Conservation (phyloP, 169 alveolate species). For the Besnoitia besnoiti region DNA sequence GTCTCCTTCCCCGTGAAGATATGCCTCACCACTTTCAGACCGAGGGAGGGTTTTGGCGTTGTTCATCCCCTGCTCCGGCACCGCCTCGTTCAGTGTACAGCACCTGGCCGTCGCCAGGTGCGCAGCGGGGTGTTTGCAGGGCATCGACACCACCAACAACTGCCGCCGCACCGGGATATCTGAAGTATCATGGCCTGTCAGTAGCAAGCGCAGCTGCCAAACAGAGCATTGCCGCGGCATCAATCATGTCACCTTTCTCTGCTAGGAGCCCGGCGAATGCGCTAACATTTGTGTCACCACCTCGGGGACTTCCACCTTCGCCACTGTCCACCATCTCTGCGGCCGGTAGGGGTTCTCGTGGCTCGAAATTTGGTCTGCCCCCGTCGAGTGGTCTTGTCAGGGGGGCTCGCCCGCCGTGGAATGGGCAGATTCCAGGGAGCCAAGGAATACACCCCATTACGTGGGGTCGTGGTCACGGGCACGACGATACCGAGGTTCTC, state of each 20-base stretch:
- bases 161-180: not conserved
- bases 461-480: not conserved
- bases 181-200: constrained; percentile 14
- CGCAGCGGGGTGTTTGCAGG: too few species aligned
- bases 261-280: not conserved
- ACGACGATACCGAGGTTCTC: constrained; percentile 3
- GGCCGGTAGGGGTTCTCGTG: too few species aligned
- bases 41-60: not conserved
- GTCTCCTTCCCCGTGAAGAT: not conserved
- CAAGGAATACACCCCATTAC: not conserved
- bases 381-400: not conserved
- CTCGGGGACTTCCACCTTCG: not conserved
- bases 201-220: not conserved
- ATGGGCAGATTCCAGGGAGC: not conserved
- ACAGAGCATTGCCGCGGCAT: constrained; percentile 10
- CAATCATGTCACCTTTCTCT: constrained; percentile 22
- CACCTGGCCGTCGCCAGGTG: not conserved
- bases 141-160: not conserved
- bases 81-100: not conserved
- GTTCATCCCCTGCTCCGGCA: not conserved
- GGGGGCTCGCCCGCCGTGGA: not conserved
- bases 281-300: not conserved
- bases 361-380: not conserved
- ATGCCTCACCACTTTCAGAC: not conserved
- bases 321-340: too few species aligned